Percentiles rank a stretch among this genome's conserved stretches.
phyloP scores from a whole-genome alignment of 352 stramenopile genomes.

The Ophiocytium majus region DNA sequence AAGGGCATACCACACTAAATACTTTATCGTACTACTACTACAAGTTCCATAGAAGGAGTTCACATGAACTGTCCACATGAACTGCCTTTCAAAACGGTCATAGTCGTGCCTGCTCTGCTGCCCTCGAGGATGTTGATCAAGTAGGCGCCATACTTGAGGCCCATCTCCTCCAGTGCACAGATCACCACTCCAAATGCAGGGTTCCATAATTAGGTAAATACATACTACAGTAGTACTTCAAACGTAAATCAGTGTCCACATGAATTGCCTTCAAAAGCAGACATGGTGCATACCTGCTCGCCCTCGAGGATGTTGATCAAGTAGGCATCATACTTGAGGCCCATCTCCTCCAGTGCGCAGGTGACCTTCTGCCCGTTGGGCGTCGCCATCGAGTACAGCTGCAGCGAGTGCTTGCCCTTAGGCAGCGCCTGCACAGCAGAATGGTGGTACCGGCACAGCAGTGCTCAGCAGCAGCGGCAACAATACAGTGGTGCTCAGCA shows the following conservation, averaged over 20 bases:
- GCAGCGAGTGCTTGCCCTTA: conserved; percentile 54
- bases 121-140: conserved; percentile 61
- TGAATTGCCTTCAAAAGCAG: too few species aligned
- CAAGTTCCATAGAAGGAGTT: too few species aligned
- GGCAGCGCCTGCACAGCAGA: not conserved
- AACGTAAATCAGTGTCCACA: too few species aligned
- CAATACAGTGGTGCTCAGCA: not conserved
- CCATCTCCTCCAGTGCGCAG: conserved; percentile 72
- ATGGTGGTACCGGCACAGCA: not conserved
- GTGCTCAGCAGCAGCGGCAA: not conserved
- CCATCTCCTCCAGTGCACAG: conserved; percentile 72
- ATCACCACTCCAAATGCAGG: too few species aligned
- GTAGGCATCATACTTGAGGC: conserved; percentile 68
- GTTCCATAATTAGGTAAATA: too few species aligned
- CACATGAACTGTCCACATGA: too few species aligned
- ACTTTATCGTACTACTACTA: too few species aligned
- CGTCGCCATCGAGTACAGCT: conserved; percentile 70
- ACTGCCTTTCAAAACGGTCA: too few species aligned
- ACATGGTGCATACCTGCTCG: conserved; percentile 29
- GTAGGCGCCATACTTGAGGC: conserved; percentile 68
- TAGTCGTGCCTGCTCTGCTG: conserved; percentile 15
- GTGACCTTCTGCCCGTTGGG: conserved; percentile 70
- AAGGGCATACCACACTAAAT: too few species aligned
- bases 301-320: conserved; percentile 61
- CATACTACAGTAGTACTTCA: too few species aligned